Base-by-base conservation (phyloP, 2,329 filamentous ascomycete species). In the Aspergillus quadricinctus region DNA sequence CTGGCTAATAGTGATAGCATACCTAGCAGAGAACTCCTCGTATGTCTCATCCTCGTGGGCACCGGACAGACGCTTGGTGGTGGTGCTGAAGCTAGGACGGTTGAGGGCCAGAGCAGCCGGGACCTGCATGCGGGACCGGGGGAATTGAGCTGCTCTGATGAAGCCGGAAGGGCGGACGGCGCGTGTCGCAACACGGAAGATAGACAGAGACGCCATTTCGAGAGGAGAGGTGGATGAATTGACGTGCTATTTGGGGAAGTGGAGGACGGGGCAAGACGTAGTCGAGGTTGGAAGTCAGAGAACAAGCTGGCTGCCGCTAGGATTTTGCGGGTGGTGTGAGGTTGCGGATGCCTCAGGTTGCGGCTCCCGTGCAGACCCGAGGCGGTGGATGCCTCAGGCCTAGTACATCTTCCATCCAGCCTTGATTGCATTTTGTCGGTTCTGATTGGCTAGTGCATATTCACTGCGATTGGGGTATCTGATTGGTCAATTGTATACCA, bases 1-100 rank as follows among this genome's bases (percentile, higher is more conserved):
- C 50, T 64, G 53, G 56, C 48, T 52, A 51, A 46, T 29, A 48
- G 55, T 45, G 43, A 53, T 57, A 61, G 66, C 81, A 67, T 90
- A 99, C 94, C 94, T 92, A 71, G 92, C 89, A 79, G 90, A 92
- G 80, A 99, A 99, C 82, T 97, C 92, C 83, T 99, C 94, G 70
- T 96, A 99, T 71, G 89, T 96, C 87, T 99, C 94, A 79, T 99
- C 94, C 73, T 88, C 85, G 78, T 96, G 90, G 72, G 78, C 77
- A 62, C 83, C 80, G 64, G 78, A 79, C 65, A 77, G 78, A 69
- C 81, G 82, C 68, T 82, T 82, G 69, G 84, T 81, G 62, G 77
- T 76, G 56, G 78, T 77, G 67, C 73, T 77, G 71, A 78, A 79
- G 72, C 85, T 88, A 82, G 83, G 88, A 80, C 80, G 78, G 69